These are phyloP conservation scores for Gloeophyllum trabeum DNA, from an alignment of 768 basidiomycete species.

Conservation along the genomic window DNA sequence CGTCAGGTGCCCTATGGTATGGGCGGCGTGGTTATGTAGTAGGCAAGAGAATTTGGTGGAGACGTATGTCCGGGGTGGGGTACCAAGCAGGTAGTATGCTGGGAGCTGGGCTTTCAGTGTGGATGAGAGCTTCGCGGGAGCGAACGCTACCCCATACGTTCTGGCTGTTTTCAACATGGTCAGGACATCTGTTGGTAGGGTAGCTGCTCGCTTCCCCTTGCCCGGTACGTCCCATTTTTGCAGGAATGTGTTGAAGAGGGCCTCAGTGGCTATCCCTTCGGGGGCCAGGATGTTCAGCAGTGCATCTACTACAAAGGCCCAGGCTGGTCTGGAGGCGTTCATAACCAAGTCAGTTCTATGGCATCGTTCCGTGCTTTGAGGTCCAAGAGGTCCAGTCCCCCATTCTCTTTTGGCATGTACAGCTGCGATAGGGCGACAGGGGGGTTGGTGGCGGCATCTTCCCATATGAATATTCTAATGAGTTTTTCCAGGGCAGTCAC, in stretches of 20 bases:
- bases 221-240: background rate
- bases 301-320: background rate
- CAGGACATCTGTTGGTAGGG: background rate
- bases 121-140: background rate
- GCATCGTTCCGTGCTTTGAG: background rate
- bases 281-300: background rate
- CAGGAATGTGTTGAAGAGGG: background rate
- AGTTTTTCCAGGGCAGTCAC: constrained; percentile 11
- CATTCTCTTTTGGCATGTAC: background rate
- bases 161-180: background rate
- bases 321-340: background rate
- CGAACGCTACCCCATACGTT: background rate
- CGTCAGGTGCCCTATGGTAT: background rate
- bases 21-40: background rate
- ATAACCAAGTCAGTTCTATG: background rate
- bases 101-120: background rate
- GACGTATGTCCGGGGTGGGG: background rate
- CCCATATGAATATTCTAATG: constrained; percentile 18
- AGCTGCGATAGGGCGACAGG: background rate
- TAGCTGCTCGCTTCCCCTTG: background rate
- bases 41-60: background rate
- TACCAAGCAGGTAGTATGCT: background rate
- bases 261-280: background rate
- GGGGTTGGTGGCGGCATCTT: background rate
- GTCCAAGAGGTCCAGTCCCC: background rate